phyloP scores from a whole-genome alignment of 2,329 filamentous ascomycete genomes.

The Rhynchosporium graminicola region DNA sequence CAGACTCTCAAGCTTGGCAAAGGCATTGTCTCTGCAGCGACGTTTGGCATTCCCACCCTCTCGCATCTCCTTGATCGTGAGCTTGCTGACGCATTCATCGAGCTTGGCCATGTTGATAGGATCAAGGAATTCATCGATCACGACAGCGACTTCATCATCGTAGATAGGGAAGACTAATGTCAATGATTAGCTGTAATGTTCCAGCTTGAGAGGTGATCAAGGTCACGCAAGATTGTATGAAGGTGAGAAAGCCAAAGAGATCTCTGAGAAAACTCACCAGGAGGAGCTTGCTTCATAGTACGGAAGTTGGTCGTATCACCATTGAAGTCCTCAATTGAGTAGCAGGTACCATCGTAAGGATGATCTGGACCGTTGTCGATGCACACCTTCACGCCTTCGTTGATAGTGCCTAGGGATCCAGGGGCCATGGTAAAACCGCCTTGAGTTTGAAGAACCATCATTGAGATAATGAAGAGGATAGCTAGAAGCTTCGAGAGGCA shows the following conservation, averaged over 20 bases:
- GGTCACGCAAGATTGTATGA: neutral
- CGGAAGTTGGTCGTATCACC: too few relatives aligned
- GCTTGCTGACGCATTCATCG: neutral
- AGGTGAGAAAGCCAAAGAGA: too few relatives aligned
- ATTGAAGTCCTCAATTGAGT: too few relatives aligned
- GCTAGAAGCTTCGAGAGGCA: too few relatives aligned
- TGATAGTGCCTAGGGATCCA: too few relatives aligned
- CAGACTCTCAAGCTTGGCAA: neutral
- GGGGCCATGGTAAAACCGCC: too few relatives aligned
- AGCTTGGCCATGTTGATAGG: neutral
- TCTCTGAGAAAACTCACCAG: neutral
- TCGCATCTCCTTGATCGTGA: neutral
- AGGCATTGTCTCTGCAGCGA: neutral
- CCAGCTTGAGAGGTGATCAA: neutral
- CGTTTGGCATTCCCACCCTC: neutral
- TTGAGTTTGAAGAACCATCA: too few relatives aligned
- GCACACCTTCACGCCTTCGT: too few relatives aligned
- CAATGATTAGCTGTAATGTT: neutral
- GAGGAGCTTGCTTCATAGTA: too few relatives aligned
- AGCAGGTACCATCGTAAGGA: too few relatives aligned
- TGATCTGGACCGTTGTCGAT: too few relatives aligned
- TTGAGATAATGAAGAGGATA: too few relatives aligned
- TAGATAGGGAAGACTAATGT: neutral
- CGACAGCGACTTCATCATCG: neutral
- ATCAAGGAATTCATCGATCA: neutral